A percentile compares a stretch with the other conserved stretches of the same genome.
Conservation (phyloP, 768 basidiomycete genomes). For the Boletus rubroflammeus region DNA sequence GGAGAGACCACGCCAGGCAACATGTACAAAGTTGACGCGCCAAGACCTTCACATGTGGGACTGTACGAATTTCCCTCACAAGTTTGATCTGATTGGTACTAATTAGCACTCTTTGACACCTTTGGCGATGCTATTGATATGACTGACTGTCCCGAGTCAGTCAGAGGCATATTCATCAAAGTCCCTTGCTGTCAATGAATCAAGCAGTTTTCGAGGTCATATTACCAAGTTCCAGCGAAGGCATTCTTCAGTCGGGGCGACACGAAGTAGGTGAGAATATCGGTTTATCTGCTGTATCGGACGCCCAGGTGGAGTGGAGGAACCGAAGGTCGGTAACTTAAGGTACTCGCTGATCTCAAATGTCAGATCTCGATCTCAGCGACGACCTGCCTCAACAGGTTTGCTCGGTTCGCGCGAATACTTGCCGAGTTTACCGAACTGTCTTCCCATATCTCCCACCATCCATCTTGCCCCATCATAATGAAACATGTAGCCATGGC, state of each 20-base stretch:
- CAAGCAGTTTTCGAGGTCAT: background rate
- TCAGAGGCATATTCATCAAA: background rate
- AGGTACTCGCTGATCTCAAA: background rate
- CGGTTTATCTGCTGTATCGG: background rate
- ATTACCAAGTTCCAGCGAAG: background rate
- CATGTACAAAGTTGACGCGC: background rate
- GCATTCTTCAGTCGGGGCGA: background rate
- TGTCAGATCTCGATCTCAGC: background rate
- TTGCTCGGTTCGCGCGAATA: constrained; percentile 1
- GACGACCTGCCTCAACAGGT: background rate
- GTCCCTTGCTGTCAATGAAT: background rate
- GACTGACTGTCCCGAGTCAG: background rate
- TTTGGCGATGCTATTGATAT: too few species aligned
- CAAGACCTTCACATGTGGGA: too few species aligned
- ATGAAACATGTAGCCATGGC: constrained; percentile 23
- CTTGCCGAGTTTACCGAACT: background rate
- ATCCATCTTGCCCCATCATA: background rate
- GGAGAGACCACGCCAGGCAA: too few species aligned
- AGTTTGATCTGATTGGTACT: background rate
- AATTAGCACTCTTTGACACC: background rate
- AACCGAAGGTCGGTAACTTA: background rate
- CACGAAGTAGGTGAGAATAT: background rate
- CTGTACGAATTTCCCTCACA: background rate
- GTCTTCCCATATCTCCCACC: constrained; percentile 5
- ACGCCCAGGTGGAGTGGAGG: constrained; percentile 2